phyloP scores from a whole-genome alignment of 1,284 basidiomycete genomes.

The Apiotrichum veenhuisii region DNA sequence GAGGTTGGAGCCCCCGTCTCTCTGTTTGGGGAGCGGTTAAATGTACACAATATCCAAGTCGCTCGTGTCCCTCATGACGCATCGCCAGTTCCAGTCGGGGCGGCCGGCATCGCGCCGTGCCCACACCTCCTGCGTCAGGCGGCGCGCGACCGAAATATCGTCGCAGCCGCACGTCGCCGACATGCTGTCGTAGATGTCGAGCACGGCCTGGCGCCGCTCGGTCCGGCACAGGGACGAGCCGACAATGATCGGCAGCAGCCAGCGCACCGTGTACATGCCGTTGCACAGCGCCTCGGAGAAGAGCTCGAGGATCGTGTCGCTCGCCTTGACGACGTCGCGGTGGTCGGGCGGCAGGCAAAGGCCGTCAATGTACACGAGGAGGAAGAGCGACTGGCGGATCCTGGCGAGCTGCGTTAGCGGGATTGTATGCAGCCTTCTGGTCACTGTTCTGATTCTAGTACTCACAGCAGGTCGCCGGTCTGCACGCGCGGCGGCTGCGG shows the following conservation, averaged over 20 bases:
- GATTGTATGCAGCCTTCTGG: no score
- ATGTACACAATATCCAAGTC: background rate
- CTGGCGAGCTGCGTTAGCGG: no score
- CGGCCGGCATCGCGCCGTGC: background rate
- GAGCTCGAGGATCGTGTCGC: conserved; percentile 15
- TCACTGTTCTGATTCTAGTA: no score
- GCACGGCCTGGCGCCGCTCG: background rate
- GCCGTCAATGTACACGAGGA: conserved; percentile 10
- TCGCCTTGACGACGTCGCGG: conserved; percentile 1
- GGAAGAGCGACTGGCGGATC: conserved; percentile 8
- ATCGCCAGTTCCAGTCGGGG: background rate
- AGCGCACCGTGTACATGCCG: conserved; percentile 15
- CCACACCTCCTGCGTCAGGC: conserved; percentile 10
- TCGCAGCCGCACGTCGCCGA: conserved; percentile 12
- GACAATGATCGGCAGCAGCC: conserved; percentile 12
- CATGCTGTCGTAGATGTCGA: conserved; percentile 13
- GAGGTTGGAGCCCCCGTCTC: no score
- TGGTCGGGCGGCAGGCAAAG: conserved; percentile 3
- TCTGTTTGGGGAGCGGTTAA: no score
- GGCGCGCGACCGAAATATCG: conserved; percentile 9
- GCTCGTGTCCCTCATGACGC: background rate
- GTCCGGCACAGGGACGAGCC: background rate
- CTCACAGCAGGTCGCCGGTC: conserved; percentile 10
- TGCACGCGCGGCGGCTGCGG: conserved; percentile 13
- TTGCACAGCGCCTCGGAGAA: conserved; percentile 12